Percentiles rank a stretch among this genome's conserved stretches.
These are phyloP conservation scores for Schwanniomyces sp. DNA, from an alignment of 805 yeast species.

Conservation along the genomic window DNA sequence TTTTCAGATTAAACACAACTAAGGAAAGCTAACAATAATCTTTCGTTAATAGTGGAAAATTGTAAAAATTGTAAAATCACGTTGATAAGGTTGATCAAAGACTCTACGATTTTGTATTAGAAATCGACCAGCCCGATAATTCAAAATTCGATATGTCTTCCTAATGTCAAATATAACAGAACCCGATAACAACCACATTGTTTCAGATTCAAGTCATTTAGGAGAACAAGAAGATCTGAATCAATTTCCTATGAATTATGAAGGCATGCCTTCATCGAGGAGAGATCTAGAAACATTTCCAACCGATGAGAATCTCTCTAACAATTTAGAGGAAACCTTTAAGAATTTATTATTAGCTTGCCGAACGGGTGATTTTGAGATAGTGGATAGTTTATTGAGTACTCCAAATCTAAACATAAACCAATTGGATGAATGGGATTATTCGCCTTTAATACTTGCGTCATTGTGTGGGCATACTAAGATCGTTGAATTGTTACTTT, in stretches of 20 bases:
- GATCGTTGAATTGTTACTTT: constrained; percentile 59
- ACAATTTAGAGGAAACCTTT: constrained; percentile 18
- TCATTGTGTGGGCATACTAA: constrained; percentile 72
- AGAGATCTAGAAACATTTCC: not conserved
- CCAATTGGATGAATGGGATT: constrained; percentile 68
- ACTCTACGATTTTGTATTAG: no score
- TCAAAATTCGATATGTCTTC: not conserved
- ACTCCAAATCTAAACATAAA: constrained; percentile 41
- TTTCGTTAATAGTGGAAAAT: no score
- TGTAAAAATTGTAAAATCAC: no score
- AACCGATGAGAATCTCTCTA: not conserved
- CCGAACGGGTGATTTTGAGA: constrained; percentile 64
- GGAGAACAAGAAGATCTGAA: not conserved
- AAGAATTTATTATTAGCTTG: constrained; percentile 63
- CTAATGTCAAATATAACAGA: not conserved
- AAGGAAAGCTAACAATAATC: no score
- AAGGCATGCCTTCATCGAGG: constrained; percentile 1
- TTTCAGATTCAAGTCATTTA: not conserved
- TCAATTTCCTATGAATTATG: constrained; percentile 3
- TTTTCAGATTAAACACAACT: no score
- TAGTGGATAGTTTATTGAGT: constrained; percentile 56
- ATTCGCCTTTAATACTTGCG: constrained; percentile 72
- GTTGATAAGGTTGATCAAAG: no score
- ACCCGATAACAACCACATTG: not conserved
- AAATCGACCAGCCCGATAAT: no score